phyloP scores from a whole-genome alignment of 2,329 filamentous ascomycete species.

The Penicillium sp. region DNA sequence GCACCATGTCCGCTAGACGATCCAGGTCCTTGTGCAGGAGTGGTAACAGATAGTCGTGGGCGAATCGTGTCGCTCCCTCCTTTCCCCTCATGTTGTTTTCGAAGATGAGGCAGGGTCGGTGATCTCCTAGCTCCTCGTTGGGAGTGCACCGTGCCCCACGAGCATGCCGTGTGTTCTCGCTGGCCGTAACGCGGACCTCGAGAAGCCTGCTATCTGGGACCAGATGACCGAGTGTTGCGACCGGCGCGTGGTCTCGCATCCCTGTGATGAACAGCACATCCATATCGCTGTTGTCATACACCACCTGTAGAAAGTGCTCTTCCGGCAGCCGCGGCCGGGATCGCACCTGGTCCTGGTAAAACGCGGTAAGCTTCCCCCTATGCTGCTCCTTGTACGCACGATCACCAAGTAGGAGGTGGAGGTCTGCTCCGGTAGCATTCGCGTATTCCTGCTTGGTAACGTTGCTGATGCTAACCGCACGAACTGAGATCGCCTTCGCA shows the following conservation, averaged over 20 bases:
- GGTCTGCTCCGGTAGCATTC: conserved; percentile 52
- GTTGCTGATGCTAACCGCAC: conserved; percentile 62
- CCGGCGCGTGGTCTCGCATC: conserved; percentile 65
- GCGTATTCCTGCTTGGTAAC: conserved; percentile 63
- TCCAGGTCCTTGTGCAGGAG: conserved; percentile 55
- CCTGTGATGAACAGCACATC: conserved; percentile 67
- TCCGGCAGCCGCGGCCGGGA: conserved; percentile 53
- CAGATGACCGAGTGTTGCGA: conserved; percentile 59
- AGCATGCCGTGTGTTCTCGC: conserved; percentile 38
- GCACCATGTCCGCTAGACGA: conserved; percentile 51
- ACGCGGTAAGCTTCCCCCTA: conserved; percentile 56
- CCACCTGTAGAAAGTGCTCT: conserved; percentile 44
- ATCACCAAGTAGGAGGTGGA: conserved; percentile 55
- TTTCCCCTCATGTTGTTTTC: conserved; percentile 54
- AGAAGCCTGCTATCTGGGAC: conserved; percentile 60
- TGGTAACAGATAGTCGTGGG: conserved; percentile 48
- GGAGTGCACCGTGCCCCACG: background rate
- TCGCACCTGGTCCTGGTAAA: conserved; percentile 54
- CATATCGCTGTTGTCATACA: conserved; percentile 47
- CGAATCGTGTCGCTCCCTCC: conserved; percentile 49
- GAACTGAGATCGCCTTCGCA: conserved; percentile 40
- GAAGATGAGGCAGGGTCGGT: conserved; percentile 55
- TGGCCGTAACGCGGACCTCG: conserved; percentile 58
- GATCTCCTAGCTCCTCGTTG: conserved; percentile 18
- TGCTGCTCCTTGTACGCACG: conserved; percentile 68